Base-by-base conservation (phyloP, 176 grass and related monocot genomes). In the Cymbopogon citratus region DNA sequence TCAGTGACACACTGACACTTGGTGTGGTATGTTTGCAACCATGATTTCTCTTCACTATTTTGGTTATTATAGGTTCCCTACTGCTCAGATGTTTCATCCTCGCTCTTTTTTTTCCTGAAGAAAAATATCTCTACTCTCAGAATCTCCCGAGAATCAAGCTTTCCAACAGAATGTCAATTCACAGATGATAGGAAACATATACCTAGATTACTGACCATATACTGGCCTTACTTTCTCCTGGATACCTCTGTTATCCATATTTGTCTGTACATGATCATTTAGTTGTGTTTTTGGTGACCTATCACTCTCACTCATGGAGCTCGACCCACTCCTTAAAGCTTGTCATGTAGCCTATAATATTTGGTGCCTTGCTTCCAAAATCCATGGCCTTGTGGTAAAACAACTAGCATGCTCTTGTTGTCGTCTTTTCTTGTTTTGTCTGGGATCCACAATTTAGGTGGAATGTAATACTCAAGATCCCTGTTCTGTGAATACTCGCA, bases 301-400 rank as follows among this genome's bases (percentile, higher is more conserved):
- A 18, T 74, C 69, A 29, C 76, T 79, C 66, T 84, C 86, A 45
- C 67, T 84, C 86, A 45, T 68, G 33, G 69, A 27, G 21, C 75
- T 68, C 2, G 7, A 23, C 52, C 18, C 1, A 9, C 10, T 12
- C 69, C 35, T 70, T 60, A 18, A 1, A 79, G 33, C 38, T 46
- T 63, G 28, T 12, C 15, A 56, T 68, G 21, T 25, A 21, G 41
- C 33, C 31, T 71, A 26, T 40, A 72, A 41, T 76, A 69, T 49
- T 51, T 75, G 31, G 23, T 78, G 18, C 29, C 11, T 54, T 8
- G 41, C 23, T 84, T 83, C 40, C 64, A n/a, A 63, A 63, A 64
- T 2, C 76, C 11, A 18, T 57, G 5, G 0, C 48, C 16, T 69
- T 26, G 38, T 38, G 45, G 19, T 70, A 41, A 10, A 62, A 19